phyloP scores from a whole-genome alignment of 2,329 filamentous ascomycete species.

The Ambrosiella cleistominuta region DNA sequence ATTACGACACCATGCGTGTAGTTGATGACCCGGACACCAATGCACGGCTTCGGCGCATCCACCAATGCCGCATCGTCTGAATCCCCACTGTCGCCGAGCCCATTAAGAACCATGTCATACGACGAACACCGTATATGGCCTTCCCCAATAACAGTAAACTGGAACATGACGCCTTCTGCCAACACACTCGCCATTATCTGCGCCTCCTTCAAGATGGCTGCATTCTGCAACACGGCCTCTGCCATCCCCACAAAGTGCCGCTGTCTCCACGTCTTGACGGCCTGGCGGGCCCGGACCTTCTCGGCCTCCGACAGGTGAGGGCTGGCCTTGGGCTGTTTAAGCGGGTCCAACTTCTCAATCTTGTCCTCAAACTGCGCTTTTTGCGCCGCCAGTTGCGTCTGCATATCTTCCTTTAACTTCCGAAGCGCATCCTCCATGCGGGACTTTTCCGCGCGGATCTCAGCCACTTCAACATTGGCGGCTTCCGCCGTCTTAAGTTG shows the following conservation, averaged over 20 bases:
- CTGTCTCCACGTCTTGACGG: conserved; percentile 59
- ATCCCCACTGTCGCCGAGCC: conserved; percentile 72
- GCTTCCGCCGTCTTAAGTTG: conserved; percentile 60
- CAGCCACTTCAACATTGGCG: conserved; percentile 61
- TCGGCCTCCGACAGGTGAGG: conserved; percentile 55
- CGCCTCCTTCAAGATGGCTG: conserved; percentile 77
- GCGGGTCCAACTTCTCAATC: conserved; percentile 55
- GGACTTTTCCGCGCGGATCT: conserved; percentile 64
- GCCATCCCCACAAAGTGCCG: conserved; percentile 88
- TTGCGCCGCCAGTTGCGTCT: conserved; percentile 67
- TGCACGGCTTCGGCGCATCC: conserved; percentile 69
- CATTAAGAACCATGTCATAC: conserved; percentile 91
- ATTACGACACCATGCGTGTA: conserved; percentile 74
- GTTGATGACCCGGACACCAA: conserved; percentile 79
- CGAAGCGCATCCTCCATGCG: conserved; percentile 70
- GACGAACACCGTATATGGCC: conserved; percentile 83
- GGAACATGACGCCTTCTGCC: conserved; percentile 81
- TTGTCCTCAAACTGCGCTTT: conserved; percentile 72
- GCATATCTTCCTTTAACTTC: conserved; percentile 72
- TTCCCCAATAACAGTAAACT: conserved; percentile 79
- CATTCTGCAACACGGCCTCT: conserved; percentile 75
- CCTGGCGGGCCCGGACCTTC: conserved; percentile 47
- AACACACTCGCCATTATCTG: conserved; percentile 97
- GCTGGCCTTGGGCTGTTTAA: conserved; percentile 42
- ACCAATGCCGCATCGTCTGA: conserved; percentile 64